These are phyloP conservation scores for Cercospora beticola DNA, from an alignment of 2,329 filamentous ascomycete species.

Conservation along the genomic window DNA sequence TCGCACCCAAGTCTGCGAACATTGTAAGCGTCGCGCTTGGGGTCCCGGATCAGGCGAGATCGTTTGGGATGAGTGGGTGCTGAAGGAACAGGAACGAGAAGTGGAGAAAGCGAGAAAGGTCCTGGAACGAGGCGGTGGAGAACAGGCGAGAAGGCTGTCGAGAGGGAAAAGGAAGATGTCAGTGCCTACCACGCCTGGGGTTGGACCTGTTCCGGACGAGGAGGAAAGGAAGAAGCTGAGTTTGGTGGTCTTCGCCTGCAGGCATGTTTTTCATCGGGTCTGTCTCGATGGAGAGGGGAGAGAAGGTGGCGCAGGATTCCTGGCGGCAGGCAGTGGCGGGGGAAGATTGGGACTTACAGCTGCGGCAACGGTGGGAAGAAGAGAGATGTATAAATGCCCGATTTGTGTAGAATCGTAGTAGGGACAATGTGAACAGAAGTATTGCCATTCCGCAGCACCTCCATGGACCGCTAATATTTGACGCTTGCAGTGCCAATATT, in stretches of 20 bases:
- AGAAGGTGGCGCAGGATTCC: slow-evolving; percentile 20
- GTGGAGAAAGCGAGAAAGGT: slow-evolving; percentile 44
- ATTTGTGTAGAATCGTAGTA: slow-evolving; percentile 31
- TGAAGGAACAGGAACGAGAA: slow-evolving; percentile 50
- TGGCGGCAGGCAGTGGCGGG: background rate
- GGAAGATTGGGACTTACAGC: background rate
- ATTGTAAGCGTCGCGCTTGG: slow-evolving; percentile 80
- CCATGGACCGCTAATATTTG: background rate
- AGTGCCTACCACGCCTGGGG: slow-evolving; percentile 41
- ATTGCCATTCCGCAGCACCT: background rate
- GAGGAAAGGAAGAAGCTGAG: slow-evolving; percentile 47
- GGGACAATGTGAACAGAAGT: background rate
- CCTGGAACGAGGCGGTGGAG: slow-evolving; percentile 39
- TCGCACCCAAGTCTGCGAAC: slow-evolving; percentile 80
- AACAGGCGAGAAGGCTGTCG: slow-evolving; percentile 39
- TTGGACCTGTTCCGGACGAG: slow-evolving; percentile 38
- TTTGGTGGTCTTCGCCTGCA: slow-evolving; percentile 67
- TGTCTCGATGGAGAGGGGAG: slow-evolving; percentile 58
- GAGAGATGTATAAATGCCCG: slow-evolving; percentile 37
- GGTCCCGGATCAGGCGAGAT: slow-evolving; percentile 77
- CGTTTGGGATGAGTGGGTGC: slow-evolving; percentile 81
- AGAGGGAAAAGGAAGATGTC: slow-evolving; percentile 58
- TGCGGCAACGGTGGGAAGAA: background rate
- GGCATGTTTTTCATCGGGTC: slow-evolving; percentile 68
- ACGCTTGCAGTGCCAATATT: background rate